Evolutionary conservation across 371 early-diverging fungal species (phyloP).

Genomic region (Mortierella sp.): DNA sequence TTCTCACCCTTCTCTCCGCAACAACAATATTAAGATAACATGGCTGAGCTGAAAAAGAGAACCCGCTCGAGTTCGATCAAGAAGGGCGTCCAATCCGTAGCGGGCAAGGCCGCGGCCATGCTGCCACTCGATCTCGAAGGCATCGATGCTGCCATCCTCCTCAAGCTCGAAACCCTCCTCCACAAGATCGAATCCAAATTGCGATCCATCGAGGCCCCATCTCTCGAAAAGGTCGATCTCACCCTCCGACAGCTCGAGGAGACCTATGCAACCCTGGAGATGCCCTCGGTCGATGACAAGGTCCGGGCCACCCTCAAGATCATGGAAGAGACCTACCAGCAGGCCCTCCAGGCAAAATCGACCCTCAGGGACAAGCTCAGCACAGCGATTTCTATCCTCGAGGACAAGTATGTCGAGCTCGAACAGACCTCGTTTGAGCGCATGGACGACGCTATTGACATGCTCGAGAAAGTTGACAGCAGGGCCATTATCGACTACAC

Average conservation of each 20-base stretch:
- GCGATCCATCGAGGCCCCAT: slow-evolving; percentile 49
- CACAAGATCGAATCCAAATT: slow-evolving; percentile 54
- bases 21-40: not conserved
- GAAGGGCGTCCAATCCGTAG: slow-evolving; percentile 48
- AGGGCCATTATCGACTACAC: slow-evolving; percentile 45
- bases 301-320: slow-evolving; percentile 51
- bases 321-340: slow-evolving; percentile 53
- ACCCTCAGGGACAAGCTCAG: slow-evolving; percentile 52
- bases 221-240: slow-evolving; percentile 54
- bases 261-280: slow-evolving; percentile 55
- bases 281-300: slow-evolving; percentile 57
- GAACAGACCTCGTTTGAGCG: slow-evolving; percentile 56
- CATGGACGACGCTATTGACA: slow-evolving; percentile 53
- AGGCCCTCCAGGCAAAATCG: slow-evolving; percentile 54
- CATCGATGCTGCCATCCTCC: slow-evolving; percentile 53
- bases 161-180: slow-evolving; percentile 44
- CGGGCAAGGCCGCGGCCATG: slow-evolving; percentile 51
- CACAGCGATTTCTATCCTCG: slow-evolving; percentile 51
- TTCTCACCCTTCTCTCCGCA: not conserved
- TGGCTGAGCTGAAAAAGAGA: slow-evolving; percentile 51
- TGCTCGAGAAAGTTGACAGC: slow-evolving; percentile 46
- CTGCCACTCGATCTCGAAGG: slow-evolving; percentile 52
- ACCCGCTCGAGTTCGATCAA: slow-evolving; percentile 49
- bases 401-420: slow-evolving; percentile 55
- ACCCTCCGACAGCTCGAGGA: slow-evolving; percentile 54